Evolutionary conservation across 1,139 yeast genomes (phyloP).

Genomic region (Oligophagozyma castellii): DNA sequence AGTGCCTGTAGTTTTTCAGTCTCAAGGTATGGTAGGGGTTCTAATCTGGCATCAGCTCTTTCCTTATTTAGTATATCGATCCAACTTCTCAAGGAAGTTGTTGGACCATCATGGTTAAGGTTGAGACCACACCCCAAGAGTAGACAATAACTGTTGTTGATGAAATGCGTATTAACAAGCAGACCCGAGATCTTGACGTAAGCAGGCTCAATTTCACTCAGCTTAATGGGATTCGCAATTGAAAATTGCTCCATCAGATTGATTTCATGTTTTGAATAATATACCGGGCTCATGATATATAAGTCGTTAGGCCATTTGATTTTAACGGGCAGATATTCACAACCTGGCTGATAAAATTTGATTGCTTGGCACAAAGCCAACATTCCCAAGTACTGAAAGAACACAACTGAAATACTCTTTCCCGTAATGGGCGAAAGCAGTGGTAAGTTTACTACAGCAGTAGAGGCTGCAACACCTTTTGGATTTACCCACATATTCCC

Average conservation of each 20-base stretch:
- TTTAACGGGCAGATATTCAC: slow-evolving; percentile 60
- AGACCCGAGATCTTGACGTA: slow-evolving; percentile 78
- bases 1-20: slow-evolving; percentile 60
- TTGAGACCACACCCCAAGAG: slow-evolving; percentile 83
- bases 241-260: slow-evolving; percentile 13
- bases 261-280: slow-evolving; percentile 21
- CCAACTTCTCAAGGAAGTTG: slow-evolving; percentile 71
- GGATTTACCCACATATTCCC: slow-evolving; percentile 96
- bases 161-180: slow-evolving; percentile 62
- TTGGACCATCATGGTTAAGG: slow-evolving; percentile 76
- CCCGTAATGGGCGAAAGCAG: slow-evolving; percentile 23
- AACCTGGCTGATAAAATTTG: slow-evolving; percentile 49
- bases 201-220: slow-evolving; percentile 30
- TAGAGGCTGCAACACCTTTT: slow-evolving; percentile 75
- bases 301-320: slow-evolving; percentile 98
- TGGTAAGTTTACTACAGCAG: slow-evolving; percentile 56
- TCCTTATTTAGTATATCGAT: slow-evolving; percentile 44
- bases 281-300: slow-evolving; percentile 59
- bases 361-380: slow-evolving; percentile 77
- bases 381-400: slow-evolving; percentile 75
- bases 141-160: slow-evolving; percentile 44
- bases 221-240: slow-evolving; percentile 12
- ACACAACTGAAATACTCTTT: slow-evolving; percentile 42
- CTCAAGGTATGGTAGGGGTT: slow-evolving; percentile 35
- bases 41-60: slow-evolving; percentile 31